A percentile compares a stretch with the other conserved stretches of the same genome.
Evolutionary conservation across 345 rosid species (phyloP).

Genomic region (Eucalyptus microcorys): DNA sequence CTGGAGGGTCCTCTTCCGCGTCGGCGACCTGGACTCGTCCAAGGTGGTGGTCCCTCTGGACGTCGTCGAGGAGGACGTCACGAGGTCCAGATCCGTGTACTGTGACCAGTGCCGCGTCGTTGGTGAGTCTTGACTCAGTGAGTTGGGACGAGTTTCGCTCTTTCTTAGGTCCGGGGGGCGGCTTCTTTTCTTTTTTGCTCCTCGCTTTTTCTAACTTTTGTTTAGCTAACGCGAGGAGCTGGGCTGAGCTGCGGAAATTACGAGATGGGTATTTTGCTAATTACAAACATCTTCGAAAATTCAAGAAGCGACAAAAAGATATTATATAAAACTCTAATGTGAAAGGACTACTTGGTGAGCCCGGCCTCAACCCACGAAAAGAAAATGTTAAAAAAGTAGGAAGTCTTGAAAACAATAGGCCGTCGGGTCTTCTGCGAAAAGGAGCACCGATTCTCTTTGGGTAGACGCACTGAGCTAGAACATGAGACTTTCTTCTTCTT

Average conservation of each 20-base stretch:
- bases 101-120: conserved; percentile 80
- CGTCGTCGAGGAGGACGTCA: conserved; percentile 63
- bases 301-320: neutral
- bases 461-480: neutral
- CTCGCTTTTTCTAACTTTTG: neutral
- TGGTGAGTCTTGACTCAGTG: conserved; percentile 34
- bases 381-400: neutral
- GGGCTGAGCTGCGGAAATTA: neutral
- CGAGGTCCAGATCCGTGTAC: conserved; percentile 62
- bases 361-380: neutral
- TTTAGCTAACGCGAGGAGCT: neutral
- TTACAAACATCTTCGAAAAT: neutral
- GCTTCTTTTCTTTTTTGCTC: neutral
- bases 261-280: neutral
- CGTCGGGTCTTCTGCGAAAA: neutral
- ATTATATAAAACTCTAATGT: neutral
- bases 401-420: neutral
- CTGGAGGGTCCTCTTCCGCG: conserved; percentile 46
- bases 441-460: neutral
- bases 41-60: conserved; percentile 33
- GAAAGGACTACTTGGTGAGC: neutral
- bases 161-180: neutral
- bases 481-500: neutral
- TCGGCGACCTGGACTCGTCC: conserved; percentile 28
- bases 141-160: neutral